Base-by-base conservation (phyloP, 192 early-diverging fungal species). In the Funneliformis geosporum region DNA sequence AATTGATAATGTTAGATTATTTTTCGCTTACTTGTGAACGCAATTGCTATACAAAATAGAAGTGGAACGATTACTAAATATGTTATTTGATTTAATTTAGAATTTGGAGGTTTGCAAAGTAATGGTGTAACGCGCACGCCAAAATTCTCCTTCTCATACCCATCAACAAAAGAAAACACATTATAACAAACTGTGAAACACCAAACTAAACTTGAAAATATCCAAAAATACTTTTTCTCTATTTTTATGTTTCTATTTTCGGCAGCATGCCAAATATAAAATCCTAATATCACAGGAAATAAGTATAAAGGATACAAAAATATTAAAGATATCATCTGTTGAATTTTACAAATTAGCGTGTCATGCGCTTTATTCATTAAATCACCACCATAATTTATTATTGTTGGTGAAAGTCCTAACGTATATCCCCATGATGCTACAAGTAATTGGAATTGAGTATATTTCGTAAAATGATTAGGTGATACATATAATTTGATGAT, bases 301-400 rank as follows among this genome's bases (percentile, higher is more conserved):
- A 73, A 8, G 8, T 73, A 28, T 55, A 73, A 28, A 18, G 72
- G 47, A 33, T 33, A 55, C 38, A 73, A 73, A 46, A 73, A 73
- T n/a, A 73, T 21, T 55, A 55, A 55, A 55, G 14, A 0, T 55
- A 55, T 55, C 21, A 55, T 55, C 21, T 55, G 50, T 55, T 55
- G 50, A 21, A 55, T 55, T 55, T 21, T 21, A 55, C 50, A 55
- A 55, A 55, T 55, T 55, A 5, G 50, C 50, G 50, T 55, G 18
- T 55, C 50, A 55, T 21, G 18, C 1, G 50, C 50, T 55, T 55
- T 55, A 55, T 21, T 55, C 6, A 55, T 55, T 21, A 55, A 21
- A 6, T 55, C 50, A 55, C 18, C 50, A 0, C 50, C 50, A 55
- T 55, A 55, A 21, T 55, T 55, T n/a, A 55, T 21, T n/a, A 55